A percentile compares a stretch with the other conserved stretches of the same genome.
Evolutionary conservation across 768 basidiomycete genomes (phyloP).

Genomic region (Leccinum olivaceopallidum): DNA sequence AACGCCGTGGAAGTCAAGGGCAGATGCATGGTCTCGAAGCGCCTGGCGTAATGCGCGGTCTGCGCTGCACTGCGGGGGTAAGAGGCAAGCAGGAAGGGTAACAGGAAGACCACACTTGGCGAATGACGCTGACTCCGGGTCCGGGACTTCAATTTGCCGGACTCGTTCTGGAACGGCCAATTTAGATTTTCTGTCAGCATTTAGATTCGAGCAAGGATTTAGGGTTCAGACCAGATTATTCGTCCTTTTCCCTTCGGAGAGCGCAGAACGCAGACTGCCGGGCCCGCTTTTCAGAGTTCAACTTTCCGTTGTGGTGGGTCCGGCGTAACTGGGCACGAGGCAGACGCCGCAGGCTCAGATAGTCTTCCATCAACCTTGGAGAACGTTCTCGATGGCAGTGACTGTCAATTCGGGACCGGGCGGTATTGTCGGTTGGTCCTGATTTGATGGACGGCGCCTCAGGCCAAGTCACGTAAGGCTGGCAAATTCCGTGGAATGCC

Average conservation of each 20-base stretch:
- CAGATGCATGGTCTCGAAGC: background rate
- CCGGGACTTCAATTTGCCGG: background rate
- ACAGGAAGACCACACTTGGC: background rate
- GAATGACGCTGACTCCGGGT: background rate
- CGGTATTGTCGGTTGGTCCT: too few relatives aligned
- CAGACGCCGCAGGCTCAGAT: constrained; percentile 6
- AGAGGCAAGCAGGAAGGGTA: background rate
- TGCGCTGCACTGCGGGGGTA: background rate
- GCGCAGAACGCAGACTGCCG: background rate
- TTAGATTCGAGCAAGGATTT: background rate
- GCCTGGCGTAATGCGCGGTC: background rate
- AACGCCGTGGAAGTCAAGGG: background rate
- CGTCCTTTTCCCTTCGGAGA: background rate
- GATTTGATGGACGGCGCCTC: too few relatives aligned
- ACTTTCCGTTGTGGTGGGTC: background rate
- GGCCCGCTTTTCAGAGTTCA: background rate
- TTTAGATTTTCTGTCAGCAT: background rate
- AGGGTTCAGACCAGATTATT: background rate
- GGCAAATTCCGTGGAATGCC: background rate
- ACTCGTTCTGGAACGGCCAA: background rate
- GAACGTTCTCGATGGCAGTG: background rate
- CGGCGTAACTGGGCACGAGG: background rate
- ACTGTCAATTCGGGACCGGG: constrained; percentile 11
- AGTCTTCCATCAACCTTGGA: constrained; percentile 1
- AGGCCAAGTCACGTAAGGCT: background rate